Evolutionary conservation across 192 early-diverging fungal species (phyloP), one percentile per base, ranked within the genome.

Genomic region (Dimargaris xerosporica): DNA sequence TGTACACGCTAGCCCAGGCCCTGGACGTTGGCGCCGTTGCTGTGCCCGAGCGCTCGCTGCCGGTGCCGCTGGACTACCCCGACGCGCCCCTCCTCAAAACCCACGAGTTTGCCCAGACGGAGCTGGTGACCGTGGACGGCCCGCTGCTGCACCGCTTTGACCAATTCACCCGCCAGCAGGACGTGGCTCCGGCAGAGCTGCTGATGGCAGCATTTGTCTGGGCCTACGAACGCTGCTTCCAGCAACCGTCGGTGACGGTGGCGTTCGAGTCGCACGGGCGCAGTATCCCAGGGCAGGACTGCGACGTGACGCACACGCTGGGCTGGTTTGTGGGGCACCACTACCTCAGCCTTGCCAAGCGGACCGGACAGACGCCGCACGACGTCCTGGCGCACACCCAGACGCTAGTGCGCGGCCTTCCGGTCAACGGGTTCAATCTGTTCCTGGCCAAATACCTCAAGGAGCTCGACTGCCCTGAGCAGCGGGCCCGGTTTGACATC

Each of bases 241-340:
- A 59, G 19, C 56, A 34, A 30, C 13, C 56, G 17, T 28, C 31
- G 3, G 31, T 59, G 31, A 34, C 31, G 16, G 7, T 59, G 13
- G 31, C 29, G 13, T 59, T 59, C 56, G 31, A 59, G 31, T 59
- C 56, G 3, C 56, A 59, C 56, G 56, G 56, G 31, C 10, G 56
- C 30, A 28, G 23, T 6, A 34, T 34, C 56, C 56, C 29, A 28
- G 17, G 19, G 56, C 10, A 28, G 15, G 56, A 34, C 34, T 59
- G 41, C 56, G 56, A 59, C 31, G 56, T 59, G 31, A 13, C 56
- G 31, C 56, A 34, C 31, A 59, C 56, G 7, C 13, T 71, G 2
- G 69, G 69, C 25, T 71, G 69, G 69, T 71, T 71, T 62, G n/a
- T n/a, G n/a, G n/a, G n/a, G n/a, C n/a, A n/a, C n/a, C n/a, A n/a